A percentile compares a stretch with the other conserved stretches of the same genome.
phyloP scores from a whole-genome alignment of 164 flowering plant genomes.

The Vitis rupestris region DNA sequence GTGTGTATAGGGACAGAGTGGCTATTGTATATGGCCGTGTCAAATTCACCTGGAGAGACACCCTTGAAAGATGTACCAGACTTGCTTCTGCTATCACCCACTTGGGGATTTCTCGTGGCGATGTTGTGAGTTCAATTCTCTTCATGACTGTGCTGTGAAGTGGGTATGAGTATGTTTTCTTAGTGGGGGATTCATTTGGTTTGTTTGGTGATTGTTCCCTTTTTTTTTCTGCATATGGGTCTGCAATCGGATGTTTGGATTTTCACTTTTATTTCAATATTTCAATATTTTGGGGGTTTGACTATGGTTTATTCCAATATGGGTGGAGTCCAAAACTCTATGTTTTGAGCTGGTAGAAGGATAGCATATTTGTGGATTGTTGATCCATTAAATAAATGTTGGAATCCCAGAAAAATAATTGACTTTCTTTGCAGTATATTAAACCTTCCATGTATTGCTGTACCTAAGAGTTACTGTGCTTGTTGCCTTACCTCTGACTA shows the following conservation, averaged over 20 bases:
- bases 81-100: slow-evolving; percentile 53
- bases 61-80: slow-evolving; percentile 35
- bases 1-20: slow-evolving; percentile 36
- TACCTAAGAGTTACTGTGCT: too few species aligned
- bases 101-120: slow-evolving; percentile 42
- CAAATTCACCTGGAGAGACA: slow-evolving; percentile 49
- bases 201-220: neutral
- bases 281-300: neutral
- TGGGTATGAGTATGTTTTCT: too few species aligned
- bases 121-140: too few species aligned
- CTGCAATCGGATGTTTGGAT: neutral
- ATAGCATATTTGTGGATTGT: too few species aligned
- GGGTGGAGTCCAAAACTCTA: too few species aligned
- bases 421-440: too few species aligned
- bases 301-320: neutral
- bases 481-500: too few species aligned
- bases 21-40: slow-evolving; percentile 46
- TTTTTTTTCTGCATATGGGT: neutral
- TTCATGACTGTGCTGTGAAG: too few species aligned
- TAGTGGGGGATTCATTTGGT: neutral
- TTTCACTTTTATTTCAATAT: neutral
- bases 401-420: too few species aligned
- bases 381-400: too few species aligned
- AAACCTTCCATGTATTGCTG: too few species aligned
- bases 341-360: too few species aligned